Conservation (phyloP, 306 rosid species). For the Sicyos baderoa region DNA sequence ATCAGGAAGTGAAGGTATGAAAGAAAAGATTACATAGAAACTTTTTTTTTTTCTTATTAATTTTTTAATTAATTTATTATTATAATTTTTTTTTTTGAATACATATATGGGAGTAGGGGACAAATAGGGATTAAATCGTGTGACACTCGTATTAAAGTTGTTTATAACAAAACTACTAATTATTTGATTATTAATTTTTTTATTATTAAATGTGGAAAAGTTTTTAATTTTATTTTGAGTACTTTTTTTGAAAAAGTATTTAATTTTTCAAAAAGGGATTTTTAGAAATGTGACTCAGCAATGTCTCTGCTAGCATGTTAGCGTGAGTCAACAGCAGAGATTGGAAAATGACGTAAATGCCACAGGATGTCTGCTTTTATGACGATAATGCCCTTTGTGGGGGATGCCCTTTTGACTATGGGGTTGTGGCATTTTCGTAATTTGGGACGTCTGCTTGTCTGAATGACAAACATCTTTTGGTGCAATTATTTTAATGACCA, state of each 20-base stretch:
- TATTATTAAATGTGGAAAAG: no score
- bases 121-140: no score
- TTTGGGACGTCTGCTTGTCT: conserved; percentile 4
- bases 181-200: no score
- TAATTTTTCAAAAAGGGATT: background rate
- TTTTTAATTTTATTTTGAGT: no score
- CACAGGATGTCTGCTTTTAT: background rate
- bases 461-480: conserved; percentile 8
- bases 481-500: conserved; percentile 11
- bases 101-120: no score
- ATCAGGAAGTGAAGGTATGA: conserved; percentile 79
- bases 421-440: conserved; percentile 10
- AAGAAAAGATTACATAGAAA: background rate
- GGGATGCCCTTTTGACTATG: background rate
- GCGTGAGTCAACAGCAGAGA: conserved; percentile 21
- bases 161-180: no score
- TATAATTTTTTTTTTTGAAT: no score
- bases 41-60: background rate
- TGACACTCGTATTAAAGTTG: no score
- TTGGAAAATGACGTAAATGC: conserved; percentile 3
- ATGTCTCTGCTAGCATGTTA: conserved; percentile 9
- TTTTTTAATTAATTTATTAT: no score
- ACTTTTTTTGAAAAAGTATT: background rate
- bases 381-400: conserved; percentile 15
- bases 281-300: conserved; percentile 15